These are phyloP conservation scores for Pythium diclinum DNA, from an alignment of 352 stramenopile genomes.

Conservation along the genomic window DNA sequence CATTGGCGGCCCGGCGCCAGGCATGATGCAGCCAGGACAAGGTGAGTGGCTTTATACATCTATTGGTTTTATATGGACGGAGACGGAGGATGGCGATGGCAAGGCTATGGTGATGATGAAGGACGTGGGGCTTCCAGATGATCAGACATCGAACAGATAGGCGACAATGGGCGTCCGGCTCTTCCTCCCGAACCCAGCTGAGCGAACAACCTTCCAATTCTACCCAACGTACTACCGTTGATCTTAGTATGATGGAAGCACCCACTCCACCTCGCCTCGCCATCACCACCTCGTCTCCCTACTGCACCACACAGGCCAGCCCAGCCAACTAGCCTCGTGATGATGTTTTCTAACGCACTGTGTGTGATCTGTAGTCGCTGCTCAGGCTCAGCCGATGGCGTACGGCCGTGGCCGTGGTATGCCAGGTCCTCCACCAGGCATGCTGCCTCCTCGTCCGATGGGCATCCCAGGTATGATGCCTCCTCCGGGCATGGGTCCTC, in stretches of 20 bases:
- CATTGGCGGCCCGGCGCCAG: constrained; percentile 73
- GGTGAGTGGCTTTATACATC: constrained; percentile 34
- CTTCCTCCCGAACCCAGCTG: constrained; percentile 59
- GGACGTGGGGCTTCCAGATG: constrained; percentile 64
- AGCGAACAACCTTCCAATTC: constrained; percentile 42
- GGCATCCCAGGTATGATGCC: constrained; percentile 75
- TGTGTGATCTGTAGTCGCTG: constrained; percentile 44
- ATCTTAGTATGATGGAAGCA: constrained; percentile 87
- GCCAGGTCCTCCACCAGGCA: constrained; percentile 51
- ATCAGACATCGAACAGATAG: constrained; percentile 87
- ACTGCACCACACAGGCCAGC: not conserved
- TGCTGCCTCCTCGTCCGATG: constrained; percentile 43
- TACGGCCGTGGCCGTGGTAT: constrained; percentile 81
- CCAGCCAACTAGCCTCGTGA: not conserved
- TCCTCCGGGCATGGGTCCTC: constrained; percentile 55
- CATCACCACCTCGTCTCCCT: constrained; percentile 1
- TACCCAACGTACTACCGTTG: constrained; percentile 67
- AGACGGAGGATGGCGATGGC: not conserved
- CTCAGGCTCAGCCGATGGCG: constrained; percentile 73
- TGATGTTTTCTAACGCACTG: constrained; percentile 1
- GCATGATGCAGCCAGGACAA: constrained; percentile 89
- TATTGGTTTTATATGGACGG: constrained; percentile 4
- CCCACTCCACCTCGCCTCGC: not conserved
- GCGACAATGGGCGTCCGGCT: constrained; percentile 59
- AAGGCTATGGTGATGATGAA: constrained; percentile 6